phyloP scores from a whole-genome alignment of 208 protist genomes.

The Trypanosoma boissoni region DNA sequence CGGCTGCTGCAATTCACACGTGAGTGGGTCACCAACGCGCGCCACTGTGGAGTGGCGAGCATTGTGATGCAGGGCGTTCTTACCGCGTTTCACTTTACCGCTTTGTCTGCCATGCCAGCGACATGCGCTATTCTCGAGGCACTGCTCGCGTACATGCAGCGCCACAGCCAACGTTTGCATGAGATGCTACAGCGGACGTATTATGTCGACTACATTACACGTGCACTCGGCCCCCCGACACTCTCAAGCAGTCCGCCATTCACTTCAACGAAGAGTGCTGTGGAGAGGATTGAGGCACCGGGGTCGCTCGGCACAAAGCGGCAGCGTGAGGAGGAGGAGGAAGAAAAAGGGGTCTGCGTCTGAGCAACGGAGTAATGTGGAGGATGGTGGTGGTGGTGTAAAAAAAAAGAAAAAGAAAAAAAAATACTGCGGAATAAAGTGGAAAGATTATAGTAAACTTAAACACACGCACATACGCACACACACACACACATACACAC shows the following conservation, averaged over 20 bases:
- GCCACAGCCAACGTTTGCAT: conserved; percentile 85
- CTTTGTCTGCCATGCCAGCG: conserved; percentile 53
- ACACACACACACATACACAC: no score
- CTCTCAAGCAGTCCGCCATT: conserved; percentile 72
- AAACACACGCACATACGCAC: no score
- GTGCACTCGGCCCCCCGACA: conserved; percentile 38
- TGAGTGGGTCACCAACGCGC: conserved; percentile 91
- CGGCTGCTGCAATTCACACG: conserved; percentile 87
- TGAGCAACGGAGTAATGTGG: no score
- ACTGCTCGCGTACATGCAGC: conserved; percentile 79
- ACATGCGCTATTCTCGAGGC: conserved; percentile 69
- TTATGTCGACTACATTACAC: conserved; percentile 89
- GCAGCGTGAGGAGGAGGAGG: no score
- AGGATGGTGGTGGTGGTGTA: no score
- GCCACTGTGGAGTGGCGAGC: conserved; percentile 73
- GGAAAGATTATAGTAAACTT: no score
- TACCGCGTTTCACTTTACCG: conserved; percentile 53
- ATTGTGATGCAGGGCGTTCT: conserved; percentile 69
- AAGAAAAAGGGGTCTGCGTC: no score
- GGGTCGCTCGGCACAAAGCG: not conserved
- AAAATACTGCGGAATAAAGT: no score
- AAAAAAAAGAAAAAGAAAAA: no score
- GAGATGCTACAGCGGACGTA: conserved; percentile 81
- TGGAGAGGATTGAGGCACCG: not conserved
- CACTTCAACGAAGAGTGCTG: conserved; percentile 7